Base-by-base conservation (phyloP, 108 stramenopile genomes). In the Chaetoceros tenuissimus region DNA sequence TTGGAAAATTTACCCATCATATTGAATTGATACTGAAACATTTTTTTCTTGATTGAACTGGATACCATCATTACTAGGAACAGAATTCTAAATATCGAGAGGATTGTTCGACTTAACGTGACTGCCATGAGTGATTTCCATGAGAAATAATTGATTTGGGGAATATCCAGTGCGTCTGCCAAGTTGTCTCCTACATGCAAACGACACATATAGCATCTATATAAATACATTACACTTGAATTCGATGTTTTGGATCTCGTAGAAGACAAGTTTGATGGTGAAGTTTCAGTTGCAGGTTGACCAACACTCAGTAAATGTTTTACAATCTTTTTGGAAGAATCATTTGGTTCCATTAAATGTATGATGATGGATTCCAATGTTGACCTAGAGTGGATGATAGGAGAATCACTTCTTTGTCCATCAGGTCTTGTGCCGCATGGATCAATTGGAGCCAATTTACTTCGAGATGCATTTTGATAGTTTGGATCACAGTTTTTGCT, bases 381-480 rank as follows among this genome's bases (percentile, higher is more conserved):
- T 25, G 71, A 71, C 31, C 64, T 55, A 0, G 78, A 61, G 49
- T 84, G 78, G 21, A 65, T 59, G 1, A 78, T 45, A 56, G 56
- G 55, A 25, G 21, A 3, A 24, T 21, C 50, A 25, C 17, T 49
- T 25, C 31, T 20, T 0, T 19, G 16, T 3, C 18, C 47, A 30
- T 59, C 10, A 53, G 68, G 74, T 31, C 74, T 74, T 24, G 81
- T 83, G 18, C 89, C 85, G 61, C 85, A 87, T 2, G 89, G 89
- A 78, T 91, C 89, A 10, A 87, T 54, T 13, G 82, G 78, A 8
- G 40, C 46, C 31, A 78, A 45, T 34, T 24, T 21, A 46, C 24
- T 25, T 1, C 25, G 20, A 30, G 25, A 0, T 49, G 25, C 3
- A 28, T 28, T 27, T 23, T 52, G 2, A 3, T 28, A 44, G n/a